Evolutionary conservation across 305 asterid genomes (phyloP).

Genomic region (Salvia sclarea): DNA sequence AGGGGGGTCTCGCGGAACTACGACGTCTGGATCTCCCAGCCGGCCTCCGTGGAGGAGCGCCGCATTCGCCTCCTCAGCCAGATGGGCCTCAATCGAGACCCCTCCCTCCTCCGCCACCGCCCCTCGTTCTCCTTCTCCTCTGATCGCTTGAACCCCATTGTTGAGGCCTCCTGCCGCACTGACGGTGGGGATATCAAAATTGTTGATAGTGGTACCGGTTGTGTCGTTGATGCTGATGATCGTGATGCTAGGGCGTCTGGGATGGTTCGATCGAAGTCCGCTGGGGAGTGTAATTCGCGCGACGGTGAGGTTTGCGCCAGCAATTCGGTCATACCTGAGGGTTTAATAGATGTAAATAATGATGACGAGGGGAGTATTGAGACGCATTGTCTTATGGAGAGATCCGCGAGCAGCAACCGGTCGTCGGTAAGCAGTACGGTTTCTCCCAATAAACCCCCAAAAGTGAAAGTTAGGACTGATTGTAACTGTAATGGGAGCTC

Average conservation of each 20-base stretch:
- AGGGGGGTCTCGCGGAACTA: conserved; percentile 52
- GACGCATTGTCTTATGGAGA: conserved; percentile 36
- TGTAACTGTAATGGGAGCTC: conserved; percentile 41
- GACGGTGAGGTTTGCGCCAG: conserved; percentile 31
- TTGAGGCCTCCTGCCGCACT: conserved; percentile 34
- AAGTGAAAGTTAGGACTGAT: conserved; percentile 52
- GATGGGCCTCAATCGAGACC: conserved; percentile 83
- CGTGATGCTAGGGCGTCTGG: conserved; percentile 37
- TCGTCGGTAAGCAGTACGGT: conserved; percentile 39
- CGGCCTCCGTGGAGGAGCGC: conserved; percentile 87
- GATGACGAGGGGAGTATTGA: conserved; percentile 30
- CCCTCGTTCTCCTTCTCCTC: conserved; percentile 50
- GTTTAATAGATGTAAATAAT: conserved; percentile 45
- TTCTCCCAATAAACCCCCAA: conserved; percentile 75
- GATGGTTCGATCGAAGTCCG: conserved; percentile 59
- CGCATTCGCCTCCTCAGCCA: conserved; percentile 68
- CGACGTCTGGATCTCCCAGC: conserved; percentile 92
- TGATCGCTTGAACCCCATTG: conserved; percentile 36
- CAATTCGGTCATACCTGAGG: conserved; percentile 38
- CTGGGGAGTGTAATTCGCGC: conserved; percentile 47
- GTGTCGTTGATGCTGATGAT: conserved; percentile 27
- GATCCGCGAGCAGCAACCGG: conserved; percentile 48
- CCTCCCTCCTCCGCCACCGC: conserved; percentile 62
- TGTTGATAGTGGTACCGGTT: conserved; percentile 18
- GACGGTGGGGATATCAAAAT: conserved; percentile 14